These are phyloP conservation scores for Flaveria brownii DNA, from an alignment of 129 eudicot species.

Conservation along the genomic window DNA sequence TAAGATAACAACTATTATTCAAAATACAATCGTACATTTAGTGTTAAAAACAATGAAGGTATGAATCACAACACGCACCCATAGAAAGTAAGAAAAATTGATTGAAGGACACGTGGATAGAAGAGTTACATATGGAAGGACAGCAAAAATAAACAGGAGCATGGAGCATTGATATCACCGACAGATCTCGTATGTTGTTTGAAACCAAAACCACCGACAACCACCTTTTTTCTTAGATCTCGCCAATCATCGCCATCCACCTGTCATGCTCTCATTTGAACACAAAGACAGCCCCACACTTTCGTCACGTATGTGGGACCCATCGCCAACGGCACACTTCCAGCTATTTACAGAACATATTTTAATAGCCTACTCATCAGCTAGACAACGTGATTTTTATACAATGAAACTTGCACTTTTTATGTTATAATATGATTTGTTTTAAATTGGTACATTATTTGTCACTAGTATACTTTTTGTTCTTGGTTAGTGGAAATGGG, in stretches of 20 bases:
- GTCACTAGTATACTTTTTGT: too few relatives aligned
- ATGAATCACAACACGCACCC: too few relatives aligned
- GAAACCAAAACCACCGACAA: constrained; percentile 31
- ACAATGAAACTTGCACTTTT: too few relatives aligned
- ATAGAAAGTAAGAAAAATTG: too few relatives aligned
- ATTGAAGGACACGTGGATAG: not conserved
- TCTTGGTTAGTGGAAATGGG: too few relatives aligned
- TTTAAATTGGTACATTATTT: too few relatives aligned
- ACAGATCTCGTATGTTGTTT: constrained; percentile 24
- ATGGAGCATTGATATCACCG: constrained; percentile 30
- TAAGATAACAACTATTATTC: too few relatives aligned
- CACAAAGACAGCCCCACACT: not conserved
- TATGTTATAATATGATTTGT: too few relatives aligned
- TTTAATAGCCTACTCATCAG: not conserved
- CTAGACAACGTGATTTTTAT: too few relatives aligned
- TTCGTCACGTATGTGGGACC: constrained; percentile 5
- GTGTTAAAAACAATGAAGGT: too few relatives aligned
- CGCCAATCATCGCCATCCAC: constrained; percentile 18
- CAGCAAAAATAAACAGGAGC: constrained; percentile 1
- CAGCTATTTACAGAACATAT: not conserved
- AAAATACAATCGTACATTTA: too few relatives aligned
- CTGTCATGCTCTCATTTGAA: constrained; percentile 13
- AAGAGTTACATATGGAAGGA: not conserved
- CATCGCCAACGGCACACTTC: not conserved
- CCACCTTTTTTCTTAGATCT: constrained; percentile 19